Conservation (phyloP, 176 grass and related monocot species). For the Secale cereale region DNA sequence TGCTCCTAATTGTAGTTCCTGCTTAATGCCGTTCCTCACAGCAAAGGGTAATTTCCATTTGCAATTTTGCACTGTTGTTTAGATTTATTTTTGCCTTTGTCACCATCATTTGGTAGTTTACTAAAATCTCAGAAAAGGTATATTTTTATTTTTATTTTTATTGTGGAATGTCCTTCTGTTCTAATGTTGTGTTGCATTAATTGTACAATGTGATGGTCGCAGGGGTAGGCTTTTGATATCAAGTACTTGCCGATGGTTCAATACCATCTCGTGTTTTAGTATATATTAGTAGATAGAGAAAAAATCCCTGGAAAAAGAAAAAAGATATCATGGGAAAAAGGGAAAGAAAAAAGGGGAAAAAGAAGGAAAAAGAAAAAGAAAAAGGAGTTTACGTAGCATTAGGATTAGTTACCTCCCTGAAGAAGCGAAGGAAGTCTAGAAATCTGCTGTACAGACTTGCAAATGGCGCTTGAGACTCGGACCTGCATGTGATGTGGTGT, state of each 20-base stretch:
- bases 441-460: constrained; percentile 20
- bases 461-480: constrained; percentile 19
- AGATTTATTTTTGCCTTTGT: not conserved
- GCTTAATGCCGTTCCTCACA: not conserved
- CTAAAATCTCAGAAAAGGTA: not conserved
- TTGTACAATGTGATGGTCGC: constrained; percentile 53
- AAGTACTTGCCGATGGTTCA: constrained; percentile 21
- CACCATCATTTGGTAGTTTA: not conserved
- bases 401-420: constrained; percentile 28
- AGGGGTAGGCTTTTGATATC: constrained; percentile 51
- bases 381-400: not conserved
- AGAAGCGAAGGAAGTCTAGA: constrained; percentile 34
- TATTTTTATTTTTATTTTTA: not conserved
- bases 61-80: not conserved
- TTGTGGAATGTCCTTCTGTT: constrained; percentile 1
- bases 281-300: constrained; percentile 14
- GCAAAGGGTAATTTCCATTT: not conserved
- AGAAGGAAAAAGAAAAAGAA: not conserved
- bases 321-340: not conserved
- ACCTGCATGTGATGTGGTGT: constrained; percentile 17
- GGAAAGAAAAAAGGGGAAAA: constrained; percentile 15
- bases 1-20: too few species aligned
- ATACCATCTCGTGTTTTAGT: constrained; percentile 5
- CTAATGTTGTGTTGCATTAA: constrained; percentile 36
- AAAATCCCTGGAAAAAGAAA: constrained; percentile 17